Base-by-base conservation (phyloP, 441 rosid genomes). In the Corymbia citriodora region DNA sequence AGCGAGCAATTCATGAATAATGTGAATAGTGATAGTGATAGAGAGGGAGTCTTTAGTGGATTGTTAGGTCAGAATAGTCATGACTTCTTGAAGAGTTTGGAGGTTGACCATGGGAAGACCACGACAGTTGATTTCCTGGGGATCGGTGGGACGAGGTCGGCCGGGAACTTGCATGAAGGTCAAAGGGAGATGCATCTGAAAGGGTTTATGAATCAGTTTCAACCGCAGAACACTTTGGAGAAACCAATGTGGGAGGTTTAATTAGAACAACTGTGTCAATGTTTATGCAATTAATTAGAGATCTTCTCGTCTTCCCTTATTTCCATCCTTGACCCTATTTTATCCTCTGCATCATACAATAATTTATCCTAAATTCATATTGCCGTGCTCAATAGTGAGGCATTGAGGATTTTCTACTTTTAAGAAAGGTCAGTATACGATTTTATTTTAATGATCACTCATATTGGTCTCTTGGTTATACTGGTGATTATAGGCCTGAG, bases 51-150 rank as follows among this genome's bases (percentile, higher is more conserved):
- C 90, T 92, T 93, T 68, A 87, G 88, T 8, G 91, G 92, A 27
- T 83, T 92, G 59, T 89, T 93, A 8, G 95, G 92, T 63, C 94
- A 93, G 88, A 90, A 90, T 40, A 88, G 72, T 85, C 85, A 79
- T 79, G 89, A 92, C 27, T 86, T 92, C 7, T 88, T 92, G 88
- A 94, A 93, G 92, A 90, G 63, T 21, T 29, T 92, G 81, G 93
- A 92, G 90, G 87, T 33, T 31, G 83, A 55, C 53, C 36, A 49
- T n/a, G 94, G 91, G 54, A 94, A 92, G 48, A 91, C 91, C 87
- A 94, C 91, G 94, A 95, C 97, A 1, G 95, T 95, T 85, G 96
- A 95, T 93, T 95, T 95, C 95, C 90, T 95, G 91, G 97, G 97
- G 70, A 87, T 95, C 53, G 94, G 95, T 27, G 94, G 95, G 89